Conservation (phyloP, 164 flowering plant species). For the Annona cherimola region DNA sequence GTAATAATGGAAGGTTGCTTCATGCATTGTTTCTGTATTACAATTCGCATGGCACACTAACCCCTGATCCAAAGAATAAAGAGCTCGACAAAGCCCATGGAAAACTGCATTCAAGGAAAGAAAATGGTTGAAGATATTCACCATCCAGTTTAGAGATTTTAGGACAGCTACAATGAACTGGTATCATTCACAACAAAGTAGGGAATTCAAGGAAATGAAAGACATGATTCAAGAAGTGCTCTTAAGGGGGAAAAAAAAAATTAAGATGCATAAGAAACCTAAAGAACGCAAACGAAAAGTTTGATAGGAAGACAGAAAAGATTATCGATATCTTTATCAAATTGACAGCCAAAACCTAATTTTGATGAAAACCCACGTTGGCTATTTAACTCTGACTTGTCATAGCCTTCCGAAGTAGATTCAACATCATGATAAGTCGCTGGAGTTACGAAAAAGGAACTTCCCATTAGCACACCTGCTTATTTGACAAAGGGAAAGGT, state of each 20-base stretch:
- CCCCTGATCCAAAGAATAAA: constrained; percentile 70
- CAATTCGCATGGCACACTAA: constrained; percentile 67
- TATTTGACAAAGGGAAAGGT: constrained; percentile 4
- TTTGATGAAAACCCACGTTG: constrained; percentile 29
- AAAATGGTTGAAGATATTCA: not conserved
- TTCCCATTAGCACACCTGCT: constrained; percentile 59
- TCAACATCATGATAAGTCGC: constrained; percentile 45
- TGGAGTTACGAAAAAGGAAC: constrained; percentile 56
- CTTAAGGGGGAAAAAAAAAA: not conserved
- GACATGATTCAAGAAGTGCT: not conserved
- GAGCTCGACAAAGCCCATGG: constrained; percentile 53
- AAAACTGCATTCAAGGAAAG: constrained; percentile 41
- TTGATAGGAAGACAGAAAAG: not conserved
- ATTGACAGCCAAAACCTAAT: not conserved
- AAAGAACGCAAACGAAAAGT: not conserved
- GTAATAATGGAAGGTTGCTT: constrained; percentile 49
- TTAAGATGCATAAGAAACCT: not conserved
- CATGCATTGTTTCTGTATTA: constrained; percentile 54
- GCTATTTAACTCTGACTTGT: constrained; percentile 44
- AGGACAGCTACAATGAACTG: not conserved
- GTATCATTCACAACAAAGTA: not conserved
- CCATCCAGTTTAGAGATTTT: not conserved
- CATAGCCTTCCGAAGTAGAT: constrained; percentile 35
- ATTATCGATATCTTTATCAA: not conserved
- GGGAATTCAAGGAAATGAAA: not conserved